Conservation (phyloP, 441 rosid genomes). For the Populus tomentosa region DNA sequence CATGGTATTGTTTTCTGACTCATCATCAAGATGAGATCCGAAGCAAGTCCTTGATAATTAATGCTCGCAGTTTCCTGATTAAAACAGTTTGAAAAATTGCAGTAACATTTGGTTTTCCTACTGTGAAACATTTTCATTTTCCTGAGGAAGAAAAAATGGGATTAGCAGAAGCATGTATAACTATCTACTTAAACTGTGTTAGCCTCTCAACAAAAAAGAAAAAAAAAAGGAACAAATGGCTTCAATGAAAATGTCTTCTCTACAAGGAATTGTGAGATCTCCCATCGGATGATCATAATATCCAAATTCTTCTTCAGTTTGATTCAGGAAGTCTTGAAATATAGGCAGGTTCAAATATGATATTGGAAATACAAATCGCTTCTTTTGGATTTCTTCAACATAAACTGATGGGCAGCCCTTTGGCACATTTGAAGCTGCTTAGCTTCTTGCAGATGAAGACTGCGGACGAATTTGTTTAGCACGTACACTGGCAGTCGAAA, state of each 20-base stretch:
- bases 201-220: background rate
- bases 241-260: constrained; percentile 32
- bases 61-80: background rate
- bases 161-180: background rate
- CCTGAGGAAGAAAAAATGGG: background rate
- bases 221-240: constrained; percentile 19
- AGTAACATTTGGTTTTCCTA: background rate
- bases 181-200: background rate
- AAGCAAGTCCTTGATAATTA: too few relatives aligned
- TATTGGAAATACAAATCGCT: background rate
- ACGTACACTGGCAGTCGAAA: background rate
- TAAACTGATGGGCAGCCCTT: constrained; percentile 46
- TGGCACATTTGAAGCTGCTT: constrained; percentile 30
- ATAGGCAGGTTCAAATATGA: constrained; percentile 9
- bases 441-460: too few relatives aligned
- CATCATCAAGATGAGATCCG: background rate
- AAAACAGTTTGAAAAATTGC: background rate
- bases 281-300: constrained; percentile 50
- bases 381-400: constrained; percentile 2
- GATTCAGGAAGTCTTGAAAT: constrained; percentile 33
- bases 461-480: too few relatives aligned
- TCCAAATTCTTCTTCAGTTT: constrained; percentile 55
- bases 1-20: constrained; percentile 27
- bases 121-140: background rate
- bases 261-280: constrained; percentile 47